Evolutionary conservation across 306 rosid genomes (phyloP), one percentile per base, ranked within the genome.

Genomic region (Arachis hypogaea): DNA sequence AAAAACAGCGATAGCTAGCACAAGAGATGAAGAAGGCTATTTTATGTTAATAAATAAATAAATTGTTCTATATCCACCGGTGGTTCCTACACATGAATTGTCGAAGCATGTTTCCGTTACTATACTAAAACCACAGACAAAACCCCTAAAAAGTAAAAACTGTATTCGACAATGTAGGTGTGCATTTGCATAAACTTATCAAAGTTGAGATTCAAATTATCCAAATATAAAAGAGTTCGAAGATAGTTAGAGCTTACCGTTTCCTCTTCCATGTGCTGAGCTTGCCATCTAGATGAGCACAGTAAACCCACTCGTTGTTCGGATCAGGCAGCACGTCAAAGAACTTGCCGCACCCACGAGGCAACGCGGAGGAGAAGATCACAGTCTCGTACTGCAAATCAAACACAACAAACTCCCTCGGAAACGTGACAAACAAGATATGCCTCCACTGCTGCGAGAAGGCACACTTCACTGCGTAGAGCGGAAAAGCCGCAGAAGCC

Each of bases 181-280:
- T 36, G 76, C 54, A 68, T 28, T 68, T 16, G 33, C 11, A 22
- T 45, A 49, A 11, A 54, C 56, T 63, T 11, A n/a, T 62, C 66
- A 45, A 44, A 74, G 47, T 72, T 41, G 49, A 66, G 9, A 72
- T n/a, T 7, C 71, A 54, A 61, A 11, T 28, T 41, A 68, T 30
- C 30, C 52, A 1, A 78, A 47, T 1, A 66, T 4, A 55, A 0
- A 66, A 43, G 63, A 50, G 65, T 10, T 49, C 11, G 1, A 44
- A 59, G 18, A 41, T 50, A 66, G 63, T 4, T 60, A 85, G 50
- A 8, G 67, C 98, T 84, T 75, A 95, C 99, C 72, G 96, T 86
- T 95, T 95, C 30, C 98, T 90, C 61, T 83, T 86, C 99, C 99
- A 95, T 59, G 90, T 87, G 72, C 97, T 95, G 79, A 95, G 96